Percentiles rank a stretch among this genome's conserved stretches.
Conservation (phyloP, 1,284 basidiomycete species). For the Ganoderma lucidum region DNA sequence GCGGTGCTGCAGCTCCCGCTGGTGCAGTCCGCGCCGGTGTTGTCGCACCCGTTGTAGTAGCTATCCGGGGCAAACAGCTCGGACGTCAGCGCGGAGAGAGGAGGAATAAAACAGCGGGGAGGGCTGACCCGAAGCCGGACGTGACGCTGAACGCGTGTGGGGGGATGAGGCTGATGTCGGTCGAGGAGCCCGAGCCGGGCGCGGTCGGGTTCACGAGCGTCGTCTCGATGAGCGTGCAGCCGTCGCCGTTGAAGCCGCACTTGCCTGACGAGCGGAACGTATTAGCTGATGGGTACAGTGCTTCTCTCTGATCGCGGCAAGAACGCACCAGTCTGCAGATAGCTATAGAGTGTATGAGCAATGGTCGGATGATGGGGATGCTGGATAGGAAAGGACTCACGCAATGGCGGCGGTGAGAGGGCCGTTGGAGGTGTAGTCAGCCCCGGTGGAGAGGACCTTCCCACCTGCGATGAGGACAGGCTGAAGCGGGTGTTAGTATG, state of each 20-base stretch:
- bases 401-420: constrained; percentile 43
- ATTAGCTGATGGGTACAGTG: neutral
- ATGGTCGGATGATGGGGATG: neutral
- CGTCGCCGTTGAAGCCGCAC: constrained; percentile 53
- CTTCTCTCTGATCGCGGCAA: neutral
- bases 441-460: constrained; percentile 43
- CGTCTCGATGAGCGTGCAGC: constrained; percentile 51
- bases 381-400: constrained; percentile 33
- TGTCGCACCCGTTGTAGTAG: constrained; percentile 43
- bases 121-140: constrained; percentile 36
- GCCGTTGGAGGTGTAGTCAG: constrained; percentile 42
- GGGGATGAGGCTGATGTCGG: constrained; percentile 53
- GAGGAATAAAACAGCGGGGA: neutral
- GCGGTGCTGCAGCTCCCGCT: constrained; percentile 43
- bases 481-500: constrained; percentile 27
- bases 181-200: constrained; percentile 49
- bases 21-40: constrained; percentile 37
- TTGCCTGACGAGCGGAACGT: constrained; percentile 27
- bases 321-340: constrained; percentile 41
- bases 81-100: neutral
- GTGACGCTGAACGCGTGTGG: constrained; percentile 47
- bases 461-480: constrained; percentile 44
- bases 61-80: constrained; percentile 7
- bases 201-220: constrained; percentile 51
- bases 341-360: constrained; percentile 29